Percentiles rank a stretch among this genome's conserved stretches.
Evolutionary conservation across 345 rosid species (phyloP).

Genomic region (Brassica carinata): DNA sequence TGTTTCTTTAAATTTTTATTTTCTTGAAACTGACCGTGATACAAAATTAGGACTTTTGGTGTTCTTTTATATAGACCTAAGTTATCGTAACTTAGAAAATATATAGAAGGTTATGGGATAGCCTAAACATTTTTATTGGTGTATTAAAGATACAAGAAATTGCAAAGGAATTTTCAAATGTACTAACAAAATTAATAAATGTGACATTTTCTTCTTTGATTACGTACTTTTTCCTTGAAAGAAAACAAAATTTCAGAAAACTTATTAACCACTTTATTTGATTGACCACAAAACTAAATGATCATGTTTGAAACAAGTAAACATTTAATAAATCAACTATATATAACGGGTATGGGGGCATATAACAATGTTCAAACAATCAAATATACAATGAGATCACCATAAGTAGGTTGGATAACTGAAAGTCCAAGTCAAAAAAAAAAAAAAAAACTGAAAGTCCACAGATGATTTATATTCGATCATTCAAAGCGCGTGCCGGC

Average conservation of each 20-base stretch:
- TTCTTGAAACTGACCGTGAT: neutral
- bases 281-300: neutral
- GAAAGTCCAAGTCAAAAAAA: neutral
- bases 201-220: neutral
- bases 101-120: neutral
- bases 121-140: neutral
- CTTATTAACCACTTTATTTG: neutral
- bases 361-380: neutral
- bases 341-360: neutral
- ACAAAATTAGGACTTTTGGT: neutral
- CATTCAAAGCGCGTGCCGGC: too few relatives aligned
- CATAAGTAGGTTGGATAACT: neutral
- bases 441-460: too few relatives aligned
- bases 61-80: neutral
- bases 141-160: constrained; percentile 4
- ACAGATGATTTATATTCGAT: too few relatives aligned
- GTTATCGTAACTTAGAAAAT: neutral
- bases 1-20: neutral
- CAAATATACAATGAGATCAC: neutral
- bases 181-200: constrained; percentile 6
- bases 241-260: neutral
- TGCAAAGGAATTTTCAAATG: constrained; percentile 16
- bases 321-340: neutral
- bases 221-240: neutral
- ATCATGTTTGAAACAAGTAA: neutral